Percentiles rank a stretch among this genome's conserved stretches.
phyloP scores from a whole-genome alignment of 2,329 filamentous ascomycete species.

The Fusarium zealandicum region DNA sequence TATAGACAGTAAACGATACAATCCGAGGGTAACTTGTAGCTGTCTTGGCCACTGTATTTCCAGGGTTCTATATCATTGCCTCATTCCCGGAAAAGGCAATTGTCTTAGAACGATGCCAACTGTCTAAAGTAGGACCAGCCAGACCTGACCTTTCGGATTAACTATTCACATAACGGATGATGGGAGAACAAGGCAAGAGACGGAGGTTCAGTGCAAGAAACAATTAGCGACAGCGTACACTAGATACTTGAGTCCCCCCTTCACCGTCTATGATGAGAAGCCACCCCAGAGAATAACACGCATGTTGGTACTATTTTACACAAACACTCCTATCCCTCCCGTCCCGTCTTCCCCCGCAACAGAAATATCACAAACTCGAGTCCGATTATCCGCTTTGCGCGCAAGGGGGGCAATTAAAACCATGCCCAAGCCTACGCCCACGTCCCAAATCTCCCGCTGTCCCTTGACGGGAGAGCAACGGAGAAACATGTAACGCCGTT shows the following conservation, averaged over 20 bases:
- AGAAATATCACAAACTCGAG: conserved; percentile 29
- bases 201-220: conserved; percentile 19
- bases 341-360: conserved; percentile 32
- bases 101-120: too few relatives aligned
- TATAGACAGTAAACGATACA: not conserved
- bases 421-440: conserved; percentile 36
- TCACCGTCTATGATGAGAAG: conserved; percentile 58
- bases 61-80: too few relatives aligned
- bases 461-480: conserved; percentile 20
- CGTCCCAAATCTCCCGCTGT: conserved; percentile 32
- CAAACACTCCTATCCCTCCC: conserved; percentile 44
- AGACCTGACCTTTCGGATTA: too few relatives aligned
- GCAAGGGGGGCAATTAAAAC: conserved; percentile 27
- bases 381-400: conserved; percentile 38
- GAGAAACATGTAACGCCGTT: conserved; percentile 36
- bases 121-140: too few relatives aligned
- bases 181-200: too few relatives aligned
- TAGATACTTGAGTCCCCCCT: conserved; percentile 51
- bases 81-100: too few relatives aligned
- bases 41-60: too few relatives aligned
- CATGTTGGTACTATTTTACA: conserved; percentile 61
- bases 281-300: conserved; percentile 49
- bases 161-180: too few relatives aligned
- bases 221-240: conserved; percentile 50
- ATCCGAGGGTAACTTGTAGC: not conserved